phyloP scores from a whole-genome alignment of 2,329 filamentous ascomycete species.

The Zymoseptoria crescenta region DNA sequence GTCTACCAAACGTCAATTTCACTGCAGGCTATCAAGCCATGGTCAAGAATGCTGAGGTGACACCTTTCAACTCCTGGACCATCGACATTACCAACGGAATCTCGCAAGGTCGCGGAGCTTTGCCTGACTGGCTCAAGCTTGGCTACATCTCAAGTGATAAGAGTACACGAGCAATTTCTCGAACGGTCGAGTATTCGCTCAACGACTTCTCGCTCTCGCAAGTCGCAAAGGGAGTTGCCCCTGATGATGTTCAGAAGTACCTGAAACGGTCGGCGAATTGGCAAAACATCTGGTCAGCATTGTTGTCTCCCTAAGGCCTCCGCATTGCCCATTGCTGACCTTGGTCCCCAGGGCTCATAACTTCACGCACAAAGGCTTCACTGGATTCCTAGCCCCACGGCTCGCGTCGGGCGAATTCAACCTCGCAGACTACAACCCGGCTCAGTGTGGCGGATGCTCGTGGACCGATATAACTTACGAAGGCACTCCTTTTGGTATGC shows the following conservation, averaged over 20 bases:
- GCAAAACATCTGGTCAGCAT: slow-evolving; percentile 34
- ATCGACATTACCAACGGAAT: slow-evolving; percentile 28
- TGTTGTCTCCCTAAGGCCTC: background rate
- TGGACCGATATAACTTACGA: slow-evolving; percentile 38
- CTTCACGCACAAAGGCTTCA: slow-evolving; percentile 30
- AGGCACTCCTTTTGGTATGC: slow-evolving; percentile 30
- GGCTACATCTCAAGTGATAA: slow-evolving; percentile 33
- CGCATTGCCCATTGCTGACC: background rate
- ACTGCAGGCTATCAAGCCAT: slow-evolving; percentile 28
- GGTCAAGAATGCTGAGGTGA: slow-evolving; percentile 29
- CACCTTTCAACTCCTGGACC: slow-evolving; percentile 26
- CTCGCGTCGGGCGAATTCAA: slow-evolving; percentile 24
- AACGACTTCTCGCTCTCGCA: slow-evolving; percentile 39
- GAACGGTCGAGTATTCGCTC: slow-evolving; percentile 37
- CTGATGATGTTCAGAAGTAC: slow-evolving; percentile 33
- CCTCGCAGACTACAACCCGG: slow-evolving; percentile 33
- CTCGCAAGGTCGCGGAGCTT: slow-evolving; percentile 36
- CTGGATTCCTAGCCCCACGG: slow-evolving; percentile 25
- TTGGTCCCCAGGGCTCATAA: slow-evolving; percentile 20
- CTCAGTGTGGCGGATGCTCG: slow-evolving; percentile 36
- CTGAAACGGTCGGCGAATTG: slow-evolving; percentile 34
- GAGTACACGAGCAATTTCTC: slow-evolving; percentile 33
- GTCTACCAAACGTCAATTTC: slow-evolving; percentile 28
- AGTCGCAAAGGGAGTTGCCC: slow-evolving; percentile 35
- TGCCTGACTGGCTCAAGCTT: slow-evolving; percentile 38